Conservation (phyloP, 23 red algal species). For the Porphyridium purpureum region DNA sequence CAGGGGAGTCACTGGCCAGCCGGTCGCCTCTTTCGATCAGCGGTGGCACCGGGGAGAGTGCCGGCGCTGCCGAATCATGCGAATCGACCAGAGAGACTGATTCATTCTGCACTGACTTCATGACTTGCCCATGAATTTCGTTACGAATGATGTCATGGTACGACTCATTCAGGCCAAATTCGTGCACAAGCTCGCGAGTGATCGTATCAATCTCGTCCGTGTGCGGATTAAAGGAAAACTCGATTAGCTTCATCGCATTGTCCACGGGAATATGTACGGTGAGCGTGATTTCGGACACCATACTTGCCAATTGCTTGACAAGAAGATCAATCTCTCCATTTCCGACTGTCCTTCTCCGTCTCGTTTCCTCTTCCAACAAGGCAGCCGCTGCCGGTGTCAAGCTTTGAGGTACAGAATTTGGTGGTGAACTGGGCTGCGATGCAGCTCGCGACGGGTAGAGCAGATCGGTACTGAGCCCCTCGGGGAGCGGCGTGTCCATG, state of each 20-base stretch:
- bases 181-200: slow-evolving; percentile 82
- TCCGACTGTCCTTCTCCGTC: slow-evolving; percentile 1
- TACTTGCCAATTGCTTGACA: slow-evolving; percentile 14
- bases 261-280: slow-evolving; percentile 46
- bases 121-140: slow-evolving; percentile 71
- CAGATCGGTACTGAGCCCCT: too few relatives aligned
- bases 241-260: slow-evolving; percentile 71
- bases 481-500: too few relatives aligned
- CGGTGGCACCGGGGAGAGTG: too few relatives aligned
- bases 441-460: too few relatives aligned
- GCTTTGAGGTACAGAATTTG: slow-evolving; percentile 14
- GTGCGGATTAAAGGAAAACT: slow-evolving; percentile 78
- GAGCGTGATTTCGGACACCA: slow-evolving; percentile 4
- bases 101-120: too few relatives aligned
- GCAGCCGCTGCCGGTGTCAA: slow-evolving; percentile 19
- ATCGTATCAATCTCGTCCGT: slow-evolving; percentile 57
- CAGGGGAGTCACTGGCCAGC: too few relatives aligned
- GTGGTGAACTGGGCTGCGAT: neutral
- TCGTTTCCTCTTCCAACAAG: slow-evolving; percentile 16
- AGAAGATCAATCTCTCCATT: slow-evolving; percentile 23
- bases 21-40: too few relatives aligned
- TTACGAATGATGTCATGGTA: slow-evolving; percentile 45
- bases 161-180: slow-evolving; percentile 43
- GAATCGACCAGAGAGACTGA: too few relatives aligned
- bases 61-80: too few relatives aligned